Base-by-base conservation (phyloP, 2,329 filamentous ascomycete species). In the Arthrocladium fulminans region DNA sequence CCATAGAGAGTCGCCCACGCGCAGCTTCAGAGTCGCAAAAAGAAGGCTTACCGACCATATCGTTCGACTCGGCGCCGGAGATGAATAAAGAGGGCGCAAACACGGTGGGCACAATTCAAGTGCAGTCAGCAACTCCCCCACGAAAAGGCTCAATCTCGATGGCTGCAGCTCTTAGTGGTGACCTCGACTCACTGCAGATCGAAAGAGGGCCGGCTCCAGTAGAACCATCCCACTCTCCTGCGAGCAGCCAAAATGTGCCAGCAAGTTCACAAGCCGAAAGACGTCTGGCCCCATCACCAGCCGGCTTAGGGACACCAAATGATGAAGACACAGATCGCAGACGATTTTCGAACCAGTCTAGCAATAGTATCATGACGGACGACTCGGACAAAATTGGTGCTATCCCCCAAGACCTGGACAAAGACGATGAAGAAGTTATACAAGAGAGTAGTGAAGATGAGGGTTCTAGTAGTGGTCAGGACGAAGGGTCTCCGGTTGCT, bases 401-500 rank as follows among this genome's bases (percentile, higher is more conserved):
- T 43, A 32, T 54, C 7, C 65, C 89, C 53, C 87, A 87, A 62
- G 81, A 84, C 59, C 80, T 84, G 55, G 83, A 76, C 47, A 87
- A 81, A 58, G 83, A 87, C 10, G 84, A 87, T 29, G 69, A 69
- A 17, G 60, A 62, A 13, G 67, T 62, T 32, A 62, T 63, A n/a
- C 69, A 73, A 25, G 56, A 62, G 35, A 61, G 59, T 22, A 65
- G 63, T 37, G 64, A 65, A 12, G 34, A 29, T 2, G 44, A 47
- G 25, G 20, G 32, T 10, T 37, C 19, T 17, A 19, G 17, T 15
- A 47, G 44, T n/a, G 44, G 20, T 25, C 29, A 47, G 12, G 64
- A 67, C 20, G 57, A 63, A 40, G 61, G 69, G 52, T 85, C 83
- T 1, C 83, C 82, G 37, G 85, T 87, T 39, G 84, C 88, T 52